Evolutionary conservation across 805 yeast species (phyloP), one percentile per base, ranked within the genome.

Genomic region (Torulaspora gathmanii): DNA sequence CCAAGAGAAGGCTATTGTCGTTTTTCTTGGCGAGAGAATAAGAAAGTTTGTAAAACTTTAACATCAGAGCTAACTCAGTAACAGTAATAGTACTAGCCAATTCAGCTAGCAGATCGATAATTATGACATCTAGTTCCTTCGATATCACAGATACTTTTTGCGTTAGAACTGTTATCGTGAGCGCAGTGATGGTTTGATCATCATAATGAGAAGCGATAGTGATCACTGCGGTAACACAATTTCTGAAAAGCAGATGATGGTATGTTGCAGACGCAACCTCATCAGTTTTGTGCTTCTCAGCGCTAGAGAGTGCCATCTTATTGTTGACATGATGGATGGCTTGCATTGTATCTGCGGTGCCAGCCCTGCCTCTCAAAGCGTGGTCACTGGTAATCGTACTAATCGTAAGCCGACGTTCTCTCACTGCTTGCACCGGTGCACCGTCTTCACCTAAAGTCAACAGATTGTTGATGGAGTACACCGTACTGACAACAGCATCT

Each of bases 401-500:
- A 16, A 61, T 53, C 22, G 70, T 65, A 38, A 67, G 36, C 44
- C 61, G 61, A 30, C 70, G 57, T 33, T 67, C 70, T 43, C 65
- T 65, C 16, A 65, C 46, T 4, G 64, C 66, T 39, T 55, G 62
- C 33, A 47, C 69, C 42, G 59, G 70, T 40, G 59, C 61, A 41
- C 64, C 74, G 52, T 68, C 75, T 48, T 67, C 76, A 12, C 75
- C 81, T 42, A 72, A 77, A 41, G 82, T 77, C 26, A 91, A 67
- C 47, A 85, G 63, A 60, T 93, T 93, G 15, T 86, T 79, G 51
- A 91, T 72, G 0, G 95, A 81, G 65, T 93, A 93, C 41, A 93
- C 80, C 1, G 91, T 77, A 6, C 95, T 82, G 7, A 89, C 86
- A 17, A 85, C 81, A 1, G 86, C 79, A 59, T 89, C 96, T 58